phyloP scores from a whole-genome alignment of 179 eudicot species.

The Patellifolia procumbens region DNA sequence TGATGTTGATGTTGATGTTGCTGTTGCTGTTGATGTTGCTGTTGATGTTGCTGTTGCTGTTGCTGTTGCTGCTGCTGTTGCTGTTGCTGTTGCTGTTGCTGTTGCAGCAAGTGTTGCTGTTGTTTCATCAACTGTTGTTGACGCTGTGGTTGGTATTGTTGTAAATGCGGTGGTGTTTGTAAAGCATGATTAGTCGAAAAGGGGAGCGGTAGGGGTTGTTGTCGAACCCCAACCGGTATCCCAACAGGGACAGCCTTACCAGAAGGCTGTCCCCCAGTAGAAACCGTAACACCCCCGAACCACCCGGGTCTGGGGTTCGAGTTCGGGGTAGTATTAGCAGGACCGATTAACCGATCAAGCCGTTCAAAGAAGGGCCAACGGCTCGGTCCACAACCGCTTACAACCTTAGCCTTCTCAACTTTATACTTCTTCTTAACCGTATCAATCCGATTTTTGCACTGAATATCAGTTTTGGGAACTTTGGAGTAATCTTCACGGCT shows the following conservation, averaged over 20 bases:
- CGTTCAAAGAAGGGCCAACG: conserved; percentile 63
- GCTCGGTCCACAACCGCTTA: conserved; percentile 46
- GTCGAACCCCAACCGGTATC: conserved; percentile 54
- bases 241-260: conserved; percentile 40
- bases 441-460: conserved; percentile 87
- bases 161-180: conserved; percentile 19
- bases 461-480: conserved; percentile 66
- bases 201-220: conserved; percentile 20
- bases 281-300: neutral
- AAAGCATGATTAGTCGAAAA: neutral
- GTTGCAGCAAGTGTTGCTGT: no score
- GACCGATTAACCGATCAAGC: conserved; percentile 62
- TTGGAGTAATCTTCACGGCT: conserved; percentile 38
- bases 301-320: neutral
- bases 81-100: no score
- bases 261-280: neutral
- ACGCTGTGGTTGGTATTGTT: no score
- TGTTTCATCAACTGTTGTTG: no score
- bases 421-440: conserved; percentile 93
- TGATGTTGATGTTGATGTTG: conserved; percentile 14
- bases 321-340: conserved; percentile 20
- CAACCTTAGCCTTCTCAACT: conserved; percentile 62
- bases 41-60: no score
- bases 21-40: neutral
- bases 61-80: no score